A percentile compares a stretch with the other conserved stretches of the same genome.
Evolutionary conservation across 2,329 filamentous ascomycete species (phyloP).

Genomic region (Rhynchosporium secalis): DNA sequence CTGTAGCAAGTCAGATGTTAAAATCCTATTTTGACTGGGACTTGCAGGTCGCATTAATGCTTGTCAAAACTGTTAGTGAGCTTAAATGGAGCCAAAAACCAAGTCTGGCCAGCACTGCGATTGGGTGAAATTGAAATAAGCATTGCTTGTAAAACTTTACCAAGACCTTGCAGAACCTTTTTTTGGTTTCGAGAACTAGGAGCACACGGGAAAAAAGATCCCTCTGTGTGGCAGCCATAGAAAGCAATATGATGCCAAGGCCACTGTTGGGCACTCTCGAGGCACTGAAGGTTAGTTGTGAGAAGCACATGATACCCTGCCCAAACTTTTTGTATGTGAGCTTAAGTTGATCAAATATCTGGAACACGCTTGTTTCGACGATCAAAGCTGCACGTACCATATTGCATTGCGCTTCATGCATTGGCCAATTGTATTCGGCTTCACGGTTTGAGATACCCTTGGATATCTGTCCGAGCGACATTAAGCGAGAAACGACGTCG

Average conservation of each 20-base stretch:
- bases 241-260: neutral
- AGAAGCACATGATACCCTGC: constrained; percentile 1
- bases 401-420: neutral
- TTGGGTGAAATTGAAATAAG: neutral
- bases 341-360: neutral
- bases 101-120: neutral
- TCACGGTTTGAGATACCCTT: constrained; percentile 8
- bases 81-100: neutral
- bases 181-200: neutral
- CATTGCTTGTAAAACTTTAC: constrained; percentile 2
- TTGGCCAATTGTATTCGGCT: neutral
- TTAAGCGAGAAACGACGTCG: constrained; percentile 1
- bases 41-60: neutral
- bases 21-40: neutral
- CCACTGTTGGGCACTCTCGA: neutral
- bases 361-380: constrained; percentile 7
- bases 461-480: neutral
- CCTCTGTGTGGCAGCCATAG: neutral
- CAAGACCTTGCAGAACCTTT: neutral
- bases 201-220: neutral
- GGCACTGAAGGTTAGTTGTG: neutral
- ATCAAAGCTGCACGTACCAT: constrained; percentile 6
- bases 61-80: neutral
- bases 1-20: neutral
- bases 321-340: constrained; percentile 11